Conservation (phyloP, 768 basidiomycete species). For the Agrocybe praecox region DNA sequence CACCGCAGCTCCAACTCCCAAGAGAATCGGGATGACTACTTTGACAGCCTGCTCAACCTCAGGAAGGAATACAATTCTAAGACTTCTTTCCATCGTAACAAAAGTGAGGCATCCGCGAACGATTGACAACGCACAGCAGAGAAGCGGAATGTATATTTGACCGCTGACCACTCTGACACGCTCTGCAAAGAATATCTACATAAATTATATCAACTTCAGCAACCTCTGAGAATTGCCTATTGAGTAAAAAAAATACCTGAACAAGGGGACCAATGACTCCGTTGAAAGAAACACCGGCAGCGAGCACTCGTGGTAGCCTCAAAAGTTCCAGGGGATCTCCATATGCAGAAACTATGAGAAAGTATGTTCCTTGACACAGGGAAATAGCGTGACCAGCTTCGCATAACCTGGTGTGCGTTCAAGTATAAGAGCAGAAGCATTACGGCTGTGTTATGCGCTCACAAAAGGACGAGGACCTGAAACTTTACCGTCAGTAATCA, state of each 20-base stretch:
- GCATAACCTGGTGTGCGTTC: not conserved
- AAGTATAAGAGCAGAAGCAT: too few relatives aligned
- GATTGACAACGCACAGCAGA: not conserved
- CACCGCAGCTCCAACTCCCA: not conserved
- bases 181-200: not conserved
- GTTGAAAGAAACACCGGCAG: conserved; percentile 1
- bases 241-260: too few relatives aligned
- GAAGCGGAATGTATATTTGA: not conserved
- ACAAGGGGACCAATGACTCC: conserved; percentile 4
- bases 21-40: not conserved
- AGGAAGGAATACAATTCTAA: not conserved
- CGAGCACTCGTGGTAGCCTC: not conserved
- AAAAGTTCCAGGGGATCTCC: not conserved
- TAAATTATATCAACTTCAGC: too few relatives aligned
- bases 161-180: not conserved
- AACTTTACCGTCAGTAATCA: not conserved
- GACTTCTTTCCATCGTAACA: not conserved
- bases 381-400: conserved; percentile 5
- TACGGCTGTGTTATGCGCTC: too few relatives aligned
- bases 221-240: too few relatives aligned
- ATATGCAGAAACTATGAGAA: not conserved
- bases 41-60: not conserved
- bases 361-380: conserved; percentile 1
- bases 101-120: not conserved
- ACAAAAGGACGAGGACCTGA: conserved; percentile 8